phyloP scores from a whole-genome alignment of 2,329 filamentous ascomycete genomes.

The Colletotrichum spaethianum region DNA sequence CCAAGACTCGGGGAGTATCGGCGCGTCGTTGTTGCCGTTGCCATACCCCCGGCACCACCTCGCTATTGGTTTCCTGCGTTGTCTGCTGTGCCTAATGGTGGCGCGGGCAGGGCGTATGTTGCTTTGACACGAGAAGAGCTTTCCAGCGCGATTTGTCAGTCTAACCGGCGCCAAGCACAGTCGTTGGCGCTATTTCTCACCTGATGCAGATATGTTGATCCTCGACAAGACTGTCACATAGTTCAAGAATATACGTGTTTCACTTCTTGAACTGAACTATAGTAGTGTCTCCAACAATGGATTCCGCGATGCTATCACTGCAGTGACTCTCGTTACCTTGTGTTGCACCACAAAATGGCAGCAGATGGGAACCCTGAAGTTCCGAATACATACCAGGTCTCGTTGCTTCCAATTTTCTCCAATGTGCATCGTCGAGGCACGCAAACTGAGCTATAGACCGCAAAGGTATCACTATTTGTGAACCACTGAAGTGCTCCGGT shows the following conservation, averaged over 20 bases:
- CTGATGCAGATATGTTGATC: background rate
- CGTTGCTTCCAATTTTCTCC: background rate
- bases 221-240: background rate
- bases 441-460: background rate
- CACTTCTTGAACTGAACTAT: constrained; percentile 5
- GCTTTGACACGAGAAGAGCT: constrained; percentile 5
- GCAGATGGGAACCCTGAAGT: background rate
- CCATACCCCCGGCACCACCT: background rate
- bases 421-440: constrained; percentile 6
- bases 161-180: background rate
- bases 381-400: background rate
- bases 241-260: constrained; percentile 5
- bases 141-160: background rate
- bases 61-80: constrained; percentile 8
- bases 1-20: constrained; percentile 4
- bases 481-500: constrained; percentile 9
- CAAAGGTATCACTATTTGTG: constrained; percentile 1
- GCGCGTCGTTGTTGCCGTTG: background rate
- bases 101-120: background rate
- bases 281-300: constrained; percentile 1
- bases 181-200: background rate
- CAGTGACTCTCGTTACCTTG: background rate
- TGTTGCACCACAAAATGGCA: too few species aligned
- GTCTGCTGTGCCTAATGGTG: background rate
- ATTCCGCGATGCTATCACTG: constrained; percentile 4